phyloP scores from a whole-genome alignment of 129 eudicot genomes.

The Chrysanthemum seticuspe region DNA sequence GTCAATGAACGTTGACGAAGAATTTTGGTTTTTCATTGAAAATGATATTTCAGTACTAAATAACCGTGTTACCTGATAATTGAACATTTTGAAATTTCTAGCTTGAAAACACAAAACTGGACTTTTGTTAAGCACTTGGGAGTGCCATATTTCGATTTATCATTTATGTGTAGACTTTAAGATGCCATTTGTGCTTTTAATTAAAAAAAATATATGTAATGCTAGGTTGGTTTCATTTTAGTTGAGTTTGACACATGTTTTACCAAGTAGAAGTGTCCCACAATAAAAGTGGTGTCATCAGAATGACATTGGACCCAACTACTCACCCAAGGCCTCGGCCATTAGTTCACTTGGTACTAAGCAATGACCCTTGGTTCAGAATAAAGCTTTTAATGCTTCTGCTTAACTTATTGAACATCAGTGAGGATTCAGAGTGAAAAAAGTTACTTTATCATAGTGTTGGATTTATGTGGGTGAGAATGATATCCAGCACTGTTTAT shows the following conservation, averaged over 20 bases:
- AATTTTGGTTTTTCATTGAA: too few species aligned
- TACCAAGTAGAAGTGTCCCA: not conserved
- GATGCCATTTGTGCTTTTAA: conserved; percentile 1
- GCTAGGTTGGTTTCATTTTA: not conserved
- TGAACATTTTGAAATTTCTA: not conserved
- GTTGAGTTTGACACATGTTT: not conserved
- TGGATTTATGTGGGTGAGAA: conserved; percentile 18
- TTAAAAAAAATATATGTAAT: not conserved
- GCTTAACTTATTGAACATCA: conserved; percentile 17
- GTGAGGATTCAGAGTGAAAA: conserved; percentile 19
- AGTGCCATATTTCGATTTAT: conserved; percentile 25
- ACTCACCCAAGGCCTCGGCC: conserved; percentile 2
- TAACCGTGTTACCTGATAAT: too few species aligned
- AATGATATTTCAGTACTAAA: too few species aligned
- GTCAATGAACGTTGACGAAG: too few species aligned
- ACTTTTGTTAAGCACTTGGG: conserved; percentile 14
- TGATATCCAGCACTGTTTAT: conserved; percentile 6
- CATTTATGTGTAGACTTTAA: conserved; percentile 20
- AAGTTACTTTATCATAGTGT: conserved; percentile 19
- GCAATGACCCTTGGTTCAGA: not conserved
- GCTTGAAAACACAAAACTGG: not conserved
- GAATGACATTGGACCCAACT: not conserved
- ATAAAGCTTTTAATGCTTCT: conserved; percentile 19
- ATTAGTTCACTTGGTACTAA: conserved; percentile 11
- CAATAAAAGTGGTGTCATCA: not conserved